A percentile compares a stretch with the other conserved stretches of the same genome.
These are phyloP conservation scores for Hypericum perforatum DNA, from an alignment of 345 rosid genomes.

Conservation along the genomic window DNA sequence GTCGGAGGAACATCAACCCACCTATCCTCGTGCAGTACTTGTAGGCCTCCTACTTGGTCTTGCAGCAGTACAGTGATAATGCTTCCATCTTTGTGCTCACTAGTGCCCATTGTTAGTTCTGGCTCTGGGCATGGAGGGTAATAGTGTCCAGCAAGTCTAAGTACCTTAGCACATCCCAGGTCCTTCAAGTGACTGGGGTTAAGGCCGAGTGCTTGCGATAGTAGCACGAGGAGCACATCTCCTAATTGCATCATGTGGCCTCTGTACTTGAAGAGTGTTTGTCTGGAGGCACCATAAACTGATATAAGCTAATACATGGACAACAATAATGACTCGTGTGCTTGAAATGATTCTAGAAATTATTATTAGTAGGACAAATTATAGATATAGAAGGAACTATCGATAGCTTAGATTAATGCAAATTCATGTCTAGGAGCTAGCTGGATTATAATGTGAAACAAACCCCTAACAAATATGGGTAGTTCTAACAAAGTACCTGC, in stretches of 20 bases:
- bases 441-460: too few species aligned
- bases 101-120: not conserved
- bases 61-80: too few species aligned
- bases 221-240: not conserved
- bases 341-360: too few species aligned
- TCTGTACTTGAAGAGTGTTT: not conserved
- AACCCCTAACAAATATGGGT: too few species aligned
- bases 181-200: not conserved
- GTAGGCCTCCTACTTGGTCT: too few species aligned
- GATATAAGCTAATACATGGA: too few species aligned
- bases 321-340: too few species aligned
- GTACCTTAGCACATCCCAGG: not conserved
- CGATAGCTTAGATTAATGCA: too few species aligned
- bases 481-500: not conserved
- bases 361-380: too few species aligned
- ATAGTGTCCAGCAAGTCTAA: not conserved
- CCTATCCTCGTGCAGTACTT: not conserved
- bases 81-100: not conserved
- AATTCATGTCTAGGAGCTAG: too few species aligned
- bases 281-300: too few species aligned
- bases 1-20: not conserved
- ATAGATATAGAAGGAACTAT: too few species aligned
- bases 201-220: not conserved
- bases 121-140: conserved; percentile 2
- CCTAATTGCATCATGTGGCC: not conserved